Evolutionary conservation across 2,329 filamentous ascomycete genomes (phyloP).

Genomic region (Talaromyces atroroseus): DNA sequence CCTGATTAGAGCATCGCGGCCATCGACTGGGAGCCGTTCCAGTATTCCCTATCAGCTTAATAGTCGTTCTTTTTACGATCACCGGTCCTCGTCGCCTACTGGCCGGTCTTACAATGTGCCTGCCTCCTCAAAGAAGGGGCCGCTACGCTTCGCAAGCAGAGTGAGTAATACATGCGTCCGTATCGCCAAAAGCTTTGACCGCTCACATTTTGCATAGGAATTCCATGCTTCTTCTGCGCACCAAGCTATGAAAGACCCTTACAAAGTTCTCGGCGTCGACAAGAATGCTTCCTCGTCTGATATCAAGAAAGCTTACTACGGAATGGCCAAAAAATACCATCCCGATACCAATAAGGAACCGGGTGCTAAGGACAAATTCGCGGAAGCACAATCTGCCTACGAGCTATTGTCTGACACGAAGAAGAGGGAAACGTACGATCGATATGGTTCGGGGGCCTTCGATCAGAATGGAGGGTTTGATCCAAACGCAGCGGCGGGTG

Average conservation of each 20-base stretch:
- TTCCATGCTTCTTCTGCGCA: constrained; percentile 49
- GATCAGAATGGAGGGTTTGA: constrained; percentile 69
- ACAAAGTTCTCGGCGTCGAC: constrained; percentile 75
- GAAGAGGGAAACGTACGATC: constrained; percentile 88
- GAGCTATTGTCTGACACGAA: constrained; percentile 87
- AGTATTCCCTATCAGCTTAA: constrained; percentile 31
- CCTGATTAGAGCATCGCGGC: constrained; percentile 34
- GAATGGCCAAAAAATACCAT: constrained; percentile 93
- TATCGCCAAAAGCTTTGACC: not conserved
- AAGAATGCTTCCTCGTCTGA: constrained; percentile 76
- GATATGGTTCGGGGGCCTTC: constrained; percentile 77
- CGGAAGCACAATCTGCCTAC: constrained; percentile 88
- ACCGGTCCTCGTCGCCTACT: constrained; percentile 19
- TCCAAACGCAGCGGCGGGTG: constrained; percentile 55
- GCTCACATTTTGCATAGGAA: constrained; percentile 20
- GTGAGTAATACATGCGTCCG: constrained; percentile 22
- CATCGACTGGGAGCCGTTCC: constrained; percentile 24
- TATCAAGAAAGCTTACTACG: constrained; percentile 98
- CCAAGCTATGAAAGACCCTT: constrained; percentile 75
- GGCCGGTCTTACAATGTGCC: constrained; percentile 24
- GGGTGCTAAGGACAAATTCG: constrained; percentile 88
- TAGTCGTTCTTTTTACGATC: constrained; percentile 31
- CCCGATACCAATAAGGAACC: constrained; percentile 97
- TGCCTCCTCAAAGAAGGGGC: constrained; percentile 22
- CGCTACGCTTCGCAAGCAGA: constrained; percentile 18